Conservation (phyloP, 768 basidiomycete species). For the Boletus patriciae region DNA sequence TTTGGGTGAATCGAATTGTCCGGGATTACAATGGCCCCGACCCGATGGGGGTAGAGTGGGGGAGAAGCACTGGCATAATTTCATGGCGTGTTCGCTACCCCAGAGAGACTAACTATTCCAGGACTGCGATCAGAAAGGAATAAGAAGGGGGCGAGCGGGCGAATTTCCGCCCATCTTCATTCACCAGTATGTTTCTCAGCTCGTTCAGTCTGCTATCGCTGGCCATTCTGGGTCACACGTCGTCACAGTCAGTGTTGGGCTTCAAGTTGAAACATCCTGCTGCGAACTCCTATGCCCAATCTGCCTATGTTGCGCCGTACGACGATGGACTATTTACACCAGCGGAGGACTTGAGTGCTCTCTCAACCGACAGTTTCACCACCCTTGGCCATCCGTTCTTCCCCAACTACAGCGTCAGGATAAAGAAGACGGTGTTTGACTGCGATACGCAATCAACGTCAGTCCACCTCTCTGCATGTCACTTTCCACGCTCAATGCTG, state of each 20-base stretch:
- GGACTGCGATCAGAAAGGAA: not conserved
- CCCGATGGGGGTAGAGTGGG: not conserved
- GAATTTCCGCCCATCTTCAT: not conserved
- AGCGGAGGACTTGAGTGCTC: constrained; percentile 25
- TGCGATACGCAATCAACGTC: constrained; percentile 31
- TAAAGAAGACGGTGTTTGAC: constrained; percentile 37
- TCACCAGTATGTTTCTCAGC: not conserved
- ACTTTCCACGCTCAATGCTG: not conserved
- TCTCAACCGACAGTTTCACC: constrained; percentile 36
- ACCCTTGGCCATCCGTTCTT: constrained; percentile 42
- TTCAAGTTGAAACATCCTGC: constrained; percentile 5
- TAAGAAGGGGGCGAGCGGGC: not conserved
- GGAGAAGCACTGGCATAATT: not conserved
- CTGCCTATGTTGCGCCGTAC: constrained; percentile 4
- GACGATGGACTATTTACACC: constrained; percentile 32
- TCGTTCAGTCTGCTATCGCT: constrained; percentile 19
- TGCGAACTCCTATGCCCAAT: not conserved
- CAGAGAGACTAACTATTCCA: not conserved
- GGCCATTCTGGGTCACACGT: constrained; percentile 13
- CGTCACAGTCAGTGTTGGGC: constrained; percentile 20
- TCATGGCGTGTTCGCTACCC: too few relatives aligned
- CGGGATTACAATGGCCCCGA: not conserved
- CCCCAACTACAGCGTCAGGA: constrained; percentile 41
- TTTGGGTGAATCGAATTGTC: not conserved
- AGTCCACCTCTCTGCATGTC: not conserved